Evolutionary conservation across 2,329 filamentous ascomycete genomes (phyloP).

Genomic region (Phaeoacremonium minimum): DNA sequence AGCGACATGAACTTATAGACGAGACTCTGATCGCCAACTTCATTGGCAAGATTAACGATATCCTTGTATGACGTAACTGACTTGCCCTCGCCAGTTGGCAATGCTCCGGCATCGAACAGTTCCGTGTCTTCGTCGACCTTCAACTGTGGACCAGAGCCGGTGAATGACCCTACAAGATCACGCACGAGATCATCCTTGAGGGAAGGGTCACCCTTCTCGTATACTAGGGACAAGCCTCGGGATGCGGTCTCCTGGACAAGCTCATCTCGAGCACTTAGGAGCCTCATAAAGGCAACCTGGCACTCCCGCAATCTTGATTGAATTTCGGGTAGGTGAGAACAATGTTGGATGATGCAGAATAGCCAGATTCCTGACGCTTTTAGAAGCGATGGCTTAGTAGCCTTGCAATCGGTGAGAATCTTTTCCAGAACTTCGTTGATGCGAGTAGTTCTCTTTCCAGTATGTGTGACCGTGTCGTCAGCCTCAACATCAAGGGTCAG

Average conservation of each 20-base stretch:
- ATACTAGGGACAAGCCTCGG: constrained; percentile 84
- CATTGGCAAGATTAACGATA: constrained; percentile 90
- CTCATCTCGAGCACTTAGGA: constrained; percentile 85
- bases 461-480: constrained; percentile 22
- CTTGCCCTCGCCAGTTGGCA: constrained; percentile 85
- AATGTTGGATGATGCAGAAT: constrained; percentile 85
- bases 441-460: constrained; percentile 30
- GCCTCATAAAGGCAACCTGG: constrained; percentile 82
- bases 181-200: constrained; percentile 80
- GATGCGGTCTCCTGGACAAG: constrained; percentile 95
- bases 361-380: constrained; percentile 96
- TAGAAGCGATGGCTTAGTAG: constrained; percentile 81
- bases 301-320: constrained; percentile 72
- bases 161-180: constrained; percentile 86
- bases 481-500: constrained; percentile 72
- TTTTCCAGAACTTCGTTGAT: constrained; percentile 61
- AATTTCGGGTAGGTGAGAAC: constrained; percentile 71
- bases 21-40: constrained; percentile 92
- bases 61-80: constrained; percentile 96
- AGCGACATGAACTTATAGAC: constrained; percentile 99
- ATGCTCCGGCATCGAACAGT: constrained; percentile 83
- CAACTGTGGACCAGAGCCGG: constrained; percentile 67
- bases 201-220: constrained; percentile 80
- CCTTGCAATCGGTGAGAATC: constrained; percentile 71
- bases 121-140: constrained; percentile 90